Base-by-base conservation (phyloP, 169 alveolate species). In the Haemoproteus tartakovskyi region DNA sequence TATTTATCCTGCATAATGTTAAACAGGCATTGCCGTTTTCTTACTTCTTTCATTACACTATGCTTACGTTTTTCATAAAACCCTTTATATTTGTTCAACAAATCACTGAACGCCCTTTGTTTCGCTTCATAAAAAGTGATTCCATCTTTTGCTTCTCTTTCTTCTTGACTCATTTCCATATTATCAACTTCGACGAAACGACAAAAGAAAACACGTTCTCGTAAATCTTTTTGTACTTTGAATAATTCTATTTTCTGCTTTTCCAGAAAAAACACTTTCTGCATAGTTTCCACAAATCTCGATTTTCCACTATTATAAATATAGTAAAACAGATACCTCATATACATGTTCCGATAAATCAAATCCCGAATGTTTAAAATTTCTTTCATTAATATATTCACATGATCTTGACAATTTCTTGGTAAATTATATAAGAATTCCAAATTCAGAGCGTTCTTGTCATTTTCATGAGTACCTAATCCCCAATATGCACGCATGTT, bases 311-410 rank as follows among this genome's bases (percentile, higher is more conserved):
- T 57, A 14, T 29, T 45, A 29, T 74, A 74, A 1, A 74, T 74
- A 21, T 74, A 74, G 36, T 74, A 74, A 50, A 74, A 74, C 2
- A 74, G 4, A 29, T 74, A 74, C 24, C 84, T 45, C n/a, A 74
- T 26, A 38, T 74, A 74, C 14, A 29, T 74, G 29, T 74, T 74
- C 12, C 84, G 56, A 27, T 74, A 74, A 3, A 74, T 57, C 24
- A 74, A 37, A 43, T 74, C 62, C 27, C 84, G n/a, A 0, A 74
- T 59, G 12, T 74, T 74, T 29, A 74, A 18, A 8, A 74, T 47
- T 57, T 74, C 84, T 12, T 57, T 74, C 22, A 18, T 56, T 5
- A 74, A 38, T 5, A 74, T 57, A 2, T 74, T 62, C 8, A 74
- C 45, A 37, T 19, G 51, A 14, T 54, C 78, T 6, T 30, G 46